Evolutionary conservation across 2,329 filamentous ascomycete species (phyloP).

Genomic region (Epichloe brachyelytri): DNA sequence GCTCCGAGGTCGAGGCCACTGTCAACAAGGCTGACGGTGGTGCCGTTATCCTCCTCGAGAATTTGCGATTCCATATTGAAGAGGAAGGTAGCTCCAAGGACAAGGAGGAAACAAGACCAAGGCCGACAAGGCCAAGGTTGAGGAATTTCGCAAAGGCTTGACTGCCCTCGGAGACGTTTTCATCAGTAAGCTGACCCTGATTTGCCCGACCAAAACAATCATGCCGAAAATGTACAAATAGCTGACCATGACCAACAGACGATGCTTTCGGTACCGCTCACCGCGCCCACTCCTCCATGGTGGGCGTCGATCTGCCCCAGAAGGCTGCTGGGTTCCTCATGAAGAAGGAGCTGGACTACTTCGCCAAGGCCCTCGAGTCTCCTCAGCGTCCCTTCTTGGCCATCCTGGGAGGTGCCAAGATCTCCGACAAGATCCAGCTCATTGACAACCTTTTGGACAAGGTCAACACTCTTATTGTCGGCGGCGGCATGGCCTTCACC

Average conservation of each 20-base stretch:
- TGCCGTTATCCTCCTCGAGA: slow-evolving; percentile 84
- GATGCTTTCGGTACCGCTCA: slow-evolving; percentile 98
- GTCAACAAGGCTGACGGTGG: slow-evolving; percentile 74
- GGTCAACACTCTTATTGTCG: slow-evolving; percentile 93
- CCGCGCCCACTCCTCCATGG: slow-evolving; percentile 98
- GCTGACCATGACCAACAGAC: slow-evolving; percentile 39
- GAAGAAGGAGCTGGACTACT: slow-evolving; percentile 99
- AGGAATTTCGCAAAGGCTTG: slow-evolving; percentile 86
- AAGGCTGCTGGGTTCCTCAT: slow-evolving; percentile 97
- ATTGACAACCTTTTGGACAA: slow-evolving; percentile 98
- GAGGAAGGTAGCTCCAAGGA: slow-evolving; percentile 97
- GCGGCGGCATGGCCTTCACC: slow-evolving; percentile 97
- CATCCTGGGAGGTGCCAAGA: slow-evolving; percentile 95
- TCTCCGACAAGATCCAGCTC: slow-evolving; percentile 98
- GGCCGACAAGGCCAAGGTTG: slow-evolving; percentile 87
- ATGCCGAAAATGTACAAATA: background rate
- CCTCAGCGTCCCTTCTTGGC: slow-evolving; percentile 94
- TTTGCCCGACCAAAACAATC: background rate
- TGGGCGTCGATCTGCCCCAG: slow-evolving; percentile 87
- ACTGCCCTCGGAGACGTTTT: slow-evolving; percentile 92
- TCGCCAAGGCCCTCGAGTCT: slow-evolving; percentile 87
- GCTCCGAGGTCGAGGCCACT: slow-evolving; percentile 75
- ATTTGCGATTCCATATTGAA: slow-evolving; percentile 95
- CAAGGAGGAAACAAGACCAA: slow-evolving; percentile 89
- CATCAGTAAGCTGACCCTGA: slow-evolving; percentile 57